Evolutionary conservation across 2,329 filamentous ascomycete species (phyloP).

Genomic region (Decorospora gaudefroyi): DNA sequence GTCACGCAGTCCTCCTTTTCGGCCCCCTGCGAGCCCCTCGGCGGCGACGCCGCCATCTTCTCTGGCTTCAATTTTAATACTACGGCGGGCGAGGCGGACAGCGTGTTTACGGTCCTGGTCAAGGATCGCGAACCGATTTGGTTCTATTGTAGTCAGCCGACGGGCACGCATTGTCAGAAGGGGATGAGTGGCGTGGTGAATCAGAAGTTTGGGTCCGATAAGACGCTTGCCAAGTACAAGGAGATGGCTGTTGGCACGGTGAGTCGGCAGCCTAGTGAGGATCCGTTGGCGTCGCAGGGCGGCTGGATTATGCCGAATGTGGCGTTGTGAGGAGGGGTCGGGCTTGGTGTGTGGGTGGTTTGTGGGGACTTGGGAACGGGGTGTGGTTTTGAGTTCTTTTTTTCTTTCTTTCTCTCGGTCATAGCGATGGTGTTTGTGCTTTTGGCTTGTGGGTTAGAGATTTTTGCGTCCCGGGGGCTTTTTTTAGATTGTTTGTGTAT

Average conservation of each 20-base stretch:
- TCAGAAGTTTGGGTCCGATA: constrained; percentile 37
- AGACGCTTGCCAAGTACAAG: constrained; percentile 40
- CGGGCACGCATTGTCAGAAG: constrained; percentile 66
- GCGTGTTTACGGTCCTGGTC: constrained; percentile 69
- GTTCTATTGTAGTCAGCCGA: constrained; percentile 73
- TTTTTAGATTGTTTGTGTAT: no score
- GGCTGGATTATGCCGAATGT: constrained; percentile 33
- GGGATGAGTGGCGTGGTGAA: constrained; percentile 79
- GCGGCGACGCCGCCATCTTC: constrained; percentile 59
- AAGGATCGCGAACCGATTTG: constrained; percentile 73
- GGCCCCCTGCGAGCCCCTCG: constrained; percentile 66
- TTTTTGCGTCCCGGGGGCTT: no score
- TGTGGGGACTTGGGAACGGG: no score
- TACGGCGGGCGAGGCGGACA: constrained; percentile 24
- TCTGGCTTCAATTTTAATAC: constrained; percentile 65
- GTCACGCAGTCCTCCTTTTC: constrained; percentile 76
- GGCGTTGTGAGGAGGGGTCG: constrained; percentile 34
- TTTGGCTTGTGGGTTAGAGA: no score
- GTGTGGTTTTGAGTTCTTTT: no score
- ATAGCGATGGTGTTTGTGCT: no score
- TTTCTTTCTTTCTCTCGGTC: no score
- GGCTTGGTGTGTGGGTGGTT: no score
- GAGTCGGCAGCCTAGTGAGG: constrained; percentile 27
- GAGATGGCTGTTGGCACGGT: constrained; percentile 27
- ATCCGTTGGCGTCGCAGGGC: constrained; percentile 23